Base-by-base conservation (phyloP, 2,329 filamentous ascomycete genomes). In the Biscogniauxia mediterranea region DNA sequence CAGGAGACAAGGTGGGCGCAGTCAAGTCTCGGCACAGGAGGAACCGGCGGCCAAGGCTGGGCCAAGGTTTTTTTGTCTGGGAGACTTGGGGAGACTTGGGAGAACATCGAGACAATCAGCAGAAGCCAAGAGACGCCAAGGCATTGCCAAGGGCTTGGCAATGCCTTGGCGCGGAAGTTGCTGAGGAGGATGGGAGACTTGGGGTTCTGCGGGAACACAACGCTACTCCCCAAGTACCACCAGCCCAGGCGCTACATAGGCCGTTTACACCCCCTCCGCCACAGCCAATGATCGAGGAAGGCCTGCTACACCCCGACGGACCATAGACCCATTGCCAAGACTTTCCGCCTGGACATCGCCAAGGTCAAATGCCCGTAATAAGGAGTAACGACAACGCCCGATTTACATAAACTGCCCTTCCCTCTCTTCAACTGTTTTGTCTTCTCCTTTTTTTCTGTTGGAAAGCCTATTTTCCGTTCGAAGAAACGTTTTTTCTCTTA, bases 291-390 rank as follows among this genome's bases (percentile, higher is more conserved):
- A 69, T 15, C 8, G 19, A 19, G 25, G 26, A 53, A 42, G 55
- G 59, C 60, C 62, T 65, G 68, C 66, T 66, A 70, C 68, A 71
- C 67, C 62, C 64, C 63, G 65, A 64, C 65, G 62, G 64, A n/a
- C 64, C 60, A 73, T 58, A 65, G 69, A 64, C 66, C 66, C 66
- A 65, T 61, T 66, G 71, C 71, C 71, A 73, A 72, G 70, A 71
- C 64, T 71, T 73, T 72, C 71, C 71, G 71, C 71, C 68, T 73
- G 64, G 66, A 64, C 66, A 73, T 69, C 66, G 68, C 66, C 67
- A 70, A 71, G 70, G 64, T 68, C 67, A 66, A 71, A 70, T 65
- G 61, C 61, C 69, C 70, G 70, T 68, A 71, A 67, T 69, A 69
- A 71, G 69, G 67, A 70, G 70, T 61, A 65, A 60, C 56, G 63